Evolutionary conservation across 2,329 filamentous ascomycete species (phyloP).

Genomic region (Monosporascus sp.): DNA sequence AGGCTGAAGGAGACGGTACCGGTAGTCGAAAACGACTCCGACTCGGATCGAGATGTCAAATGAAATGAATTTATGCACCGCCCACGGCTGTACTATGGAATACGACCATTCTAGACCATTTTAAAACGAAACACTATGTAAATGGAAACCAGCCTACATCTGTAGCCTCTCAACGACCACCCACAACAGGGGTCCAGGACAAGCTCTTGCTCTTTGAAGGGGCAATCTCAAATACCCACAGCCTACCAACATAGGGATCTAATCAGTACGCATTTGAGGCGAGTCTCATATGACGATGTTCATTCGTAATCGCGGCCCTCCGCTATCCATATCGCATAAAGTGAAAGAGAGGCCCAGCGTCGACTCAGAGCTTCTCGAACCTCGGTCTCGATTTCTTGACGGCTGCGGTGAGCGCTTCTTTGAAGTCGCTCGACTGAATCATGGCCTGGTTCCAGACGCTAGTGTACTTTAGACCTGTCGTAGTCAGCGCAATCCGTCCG

Average conservation of each 20-base stretch:
- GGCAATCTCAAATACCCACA: no score
- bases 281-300: background rate
- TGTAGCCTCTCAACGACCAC: no score
- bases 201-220: no score
- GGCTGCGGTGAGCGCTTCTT: slow-evolving; percentile 67
- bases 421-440: slow-evolving; percentile 74
- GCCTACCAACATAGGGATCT: no score
- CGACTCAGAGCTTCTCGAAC: slow-evolving; percentile 72
- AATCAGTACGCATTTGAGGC: no score
- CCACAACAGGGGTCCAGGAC: no score
- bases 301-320: background rate
- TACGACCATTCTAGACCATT: background rate
- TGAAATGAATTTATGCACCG: slow-evolving; percentile 7
- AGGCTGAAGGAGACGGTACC: slow-evolving; percentile 48
- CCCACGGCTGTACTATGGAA: background rate
- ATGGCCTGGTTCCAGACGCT: slow-evolving; percentile 81
- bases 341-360: background rate
- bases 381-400: slow-evolving; percentile 72
- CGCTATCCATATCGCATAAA: background rate
- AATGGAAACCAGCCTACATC: background rate
- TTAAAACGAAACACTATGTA: background rate
- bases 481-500: slow-evolving; percentile 13
- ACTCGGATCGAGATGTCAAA: slow-evolving; percentile 38
- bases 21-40: slow-evolving; percentile 44
- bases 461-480: slow-evolving; percentile 69